Base-by-base conservation (phyloP, 1,284 basidiomycete genomes). In the Leccinum pallidistipes region DNA sequence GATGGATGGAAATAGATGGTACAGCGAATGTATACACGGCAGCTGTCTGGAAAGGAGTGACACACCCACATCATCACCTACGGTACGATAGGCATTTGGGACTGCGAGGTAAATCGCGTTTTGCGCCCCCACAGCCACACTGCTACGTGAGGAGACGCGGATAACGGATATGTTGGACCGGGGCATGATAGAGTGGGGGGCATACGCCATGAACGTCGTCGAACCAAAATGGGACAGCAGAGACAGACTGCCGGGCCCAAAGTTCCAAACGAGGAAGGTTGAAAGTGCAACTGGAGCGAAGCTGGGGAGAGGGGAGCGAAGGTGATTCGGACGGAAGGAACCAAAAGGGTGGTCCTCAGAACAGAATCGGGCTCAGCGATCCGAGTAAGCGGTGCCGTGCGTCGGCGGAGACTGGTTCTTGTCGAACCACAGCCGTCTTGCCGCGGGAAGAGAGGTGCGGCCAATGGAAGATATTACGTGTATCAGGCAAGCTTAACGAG, bases 381-480 rank as follows among this genome's bases (percentile, higher is more conserved):
- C 60, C 70, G 60, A 59, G 53, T 1, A 12, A 27, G 62, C 70
- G 71, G 71, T 57, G 56, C 72, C 43, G 43, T 18, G 18, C 68
- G 72, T 74, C 74, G 73, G 71, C 73, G 71, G 74, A 75, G 66
- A 64, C 60, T 43, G 43, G 56, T 24, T 54, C 52, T 34, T 27
- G 43, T 24, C 47, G 54, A 54, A 21, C 60, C 14, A 27, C 24
- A 50, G 40, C 12, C 32, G 59, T 62, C 62, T 58, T 70, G 72
- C 73, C 71, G 71, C 72, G 73, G 71, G 71, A 71, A 45, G 43
- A 71, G 66, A 47, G 54, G 27, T 53, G 60, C 62, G 59, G 60
- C 50, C 55, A 71, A 71, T 71, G 71, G 63, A 64, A 58, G 57
- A 45, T 56, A 69, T 74, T 74, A 71, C 72, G 74, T 75, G 71